Evolutionary conservation across 192 early-diverging fungal species (phyloP).

Genomic region (Dissophora ornata): DNA sequence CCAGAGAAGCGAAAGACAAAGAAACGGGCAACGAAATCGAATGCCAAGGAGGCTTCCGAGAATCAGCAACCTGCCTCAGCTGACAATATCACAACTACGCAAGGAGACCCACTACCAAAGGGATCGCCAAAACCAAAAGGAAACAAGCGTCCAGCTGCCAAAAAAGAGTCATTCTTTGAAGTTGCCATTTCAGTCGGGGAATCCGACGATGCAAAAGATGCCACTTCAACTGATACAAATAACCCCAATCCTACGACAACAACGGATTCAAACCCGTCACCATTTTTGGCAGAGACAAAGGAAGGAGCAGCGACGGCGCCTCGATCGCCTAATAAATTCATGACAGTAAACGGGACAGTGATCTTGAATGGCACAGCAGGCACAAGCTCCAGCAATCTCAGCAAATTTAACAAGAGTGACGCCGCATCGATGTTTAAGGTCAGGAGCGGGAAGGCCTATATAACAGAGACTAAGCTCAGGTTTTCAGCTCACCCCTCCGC

Average conservation of each 20-base stretch:
- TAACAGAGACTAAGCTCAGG: slow-evolving; percentile 47
- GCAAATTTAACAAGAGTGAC: slow-evolving; percentile 40
- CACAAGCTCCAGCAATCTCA: neutral
- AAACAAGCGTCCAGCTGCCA: neutral
- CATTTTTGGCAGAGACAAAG: neutral
- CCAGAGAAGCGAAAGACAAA: slow-evolving; percentile 10
- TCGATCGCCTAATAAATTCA: slow-evolving; percentile 11
- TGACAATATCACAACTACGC: neutral
- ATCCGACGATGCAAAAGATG: neutral
- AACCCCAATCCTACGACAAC: neutral
- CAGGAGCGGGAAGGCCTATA: slow-evolving; percentile 38
- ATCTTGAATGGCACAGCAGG: neutral
- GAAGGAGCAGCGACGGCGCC: slow-evolving; percentile 9
- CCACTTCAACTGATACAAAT: neutral
- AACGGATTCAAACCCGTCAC: neutral
- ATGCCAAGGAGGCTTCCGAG: slow-evolving; percentile 7
- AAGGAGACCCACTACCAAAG: slow-evolving; percentile 1
- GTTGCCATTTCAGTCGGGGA: neutral
- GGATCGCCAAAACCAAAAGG: neutral
- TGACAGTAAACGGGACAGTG: neutral
- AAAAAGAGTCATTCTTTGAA: neutral
- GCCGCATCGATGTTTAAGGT: slow-evolving; percentile 49
- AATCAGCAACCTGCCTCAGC: neutral
- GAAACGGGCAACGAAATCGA: slow-evolving; percentile 18
- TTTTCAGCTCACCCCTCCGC: slow-evolving; percentile 38